Base-by-base conservation (phyloP, 495 filamentous ascomycete genomes). In the Friedmanniomyces simplex region DNA sequence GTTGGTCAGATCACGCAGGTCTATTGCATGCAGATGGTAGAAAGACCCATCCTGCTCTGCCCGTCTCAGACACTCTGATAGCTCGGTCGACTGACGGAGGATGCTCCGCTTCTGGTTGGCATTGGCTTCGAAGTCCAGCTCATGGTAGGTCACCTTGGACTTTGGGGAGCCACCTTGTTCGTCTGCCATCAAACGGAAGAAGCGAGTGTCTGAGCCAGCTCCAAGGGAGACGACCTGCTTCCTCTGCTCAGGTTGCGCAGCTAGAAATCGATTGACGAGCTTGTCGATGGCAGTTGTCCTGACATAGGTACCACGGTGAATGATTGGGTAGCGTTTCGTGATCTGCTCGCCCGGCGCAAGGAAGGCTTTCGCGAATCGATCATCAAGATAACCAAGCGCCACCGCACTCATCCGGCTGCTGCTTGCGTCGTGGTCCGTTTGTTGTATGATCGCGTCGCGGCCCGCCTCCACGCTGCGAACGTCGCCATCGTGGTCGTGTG, bases 281-380 rank as follows among this genome's bases (percentile, higher is more conserved):
- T 70, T 72, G 72, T 97, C 91, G 67, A 98, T 86, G 22, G 89
- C 88, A 26, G 79, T 82, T 24, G 91, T 96, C 62, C 93, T 83
- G 26, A 91, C 87, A 68, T 96, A 96, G n/a, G 93, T 97, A 37
- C 89, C 91, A 80, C 93, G 72, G 69, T 96, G 96, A 57, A 97
- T 96, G 42, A 97, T 90, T 42, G 93, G 93, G 26, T 90, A 72
- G 46, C 90, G 78, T 47, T 84, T 73, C n/a, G 36, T 10, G 34
- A 71, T 68, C 20, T 68, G 51, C 2, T 63, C 63, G 14, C 39
- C 48, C 11, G n/a, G 65, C 49, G 49, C 62, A 2, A 80, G 79
- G 65, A 98, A 86, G 24, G 74, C 69, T 46, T 67, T 69, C 2
- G 89, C 89, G 71, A 84, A 97, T 0, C 80, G 79, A 67, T 98